phyloP scores from a whole-genome alignment of 169 alveolate species.

The Plasmodium coatneyi region DNA sequence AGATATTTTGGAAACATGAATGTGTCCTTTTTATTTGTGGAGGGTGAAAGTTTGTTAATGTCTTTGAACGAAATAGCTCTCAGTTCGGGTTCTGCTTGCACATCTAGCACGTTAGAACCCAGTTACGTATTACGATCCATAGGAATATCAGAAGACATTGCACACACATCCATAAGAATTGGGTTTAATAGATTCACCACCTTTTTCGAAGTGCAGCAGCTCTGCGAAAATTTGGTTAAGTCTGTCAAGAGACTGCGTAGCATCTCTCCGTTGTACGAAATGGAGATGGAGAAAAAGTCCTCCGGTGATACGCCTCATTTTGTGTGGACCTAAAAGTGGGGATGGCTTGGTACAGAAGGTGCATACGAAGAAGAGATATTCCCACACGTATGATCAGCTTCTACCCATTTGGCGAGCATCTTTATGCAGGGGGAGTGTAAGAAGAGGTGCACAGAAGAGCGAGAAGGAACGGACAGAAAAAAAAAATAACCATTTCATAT shows the following conservation, averaged over 20 bases:
- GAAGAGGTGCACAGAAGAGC: background rate
- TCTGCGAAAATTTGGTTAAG: constrained; percentile 84
- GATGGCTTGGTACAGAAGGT: background rate
- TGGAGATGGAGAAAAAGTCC: constrained; percentile 86
- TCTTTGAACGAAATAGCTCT: constrained; percentile 89
- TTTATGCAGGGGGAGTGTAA: background rate
- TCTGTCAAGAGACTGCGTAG: constrained; percentile 89
- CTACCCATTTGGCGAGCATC: background rate
- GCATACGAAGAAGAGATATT: background rate
- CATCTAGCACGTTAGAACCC: constrained; percentile 92
- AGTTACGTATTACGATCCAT: constrained; percentile 95
- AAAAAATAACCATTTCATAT: background rate
- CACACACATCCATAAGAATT: constrained; percentile 97
- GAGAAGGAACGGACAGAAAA: background rate
- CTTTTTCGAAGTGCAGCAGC: constrained; percentile 93
- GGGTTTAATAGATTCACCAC: constrained; percentile 98
- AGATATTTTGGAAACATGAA: constrained; percentile 94
- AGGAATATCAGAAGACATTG: constrained; percentile 97
- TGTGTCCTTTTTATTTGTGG: constrained; percentile 95
- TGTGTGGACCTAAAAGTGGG: constrained; percentile 57
- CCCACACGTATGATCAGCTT: background rate
- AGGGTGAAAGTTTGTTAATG: constrained; percentile 94
- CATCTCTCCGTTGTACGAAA: constrained; percentile 94
- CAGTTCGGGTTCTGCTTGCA: constrained; percentile 94
- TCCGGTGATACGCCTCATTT: constrained; percentile 64